phyloP scores from a whole-genome alignment of 176 grass and related monocot genomes.

The Aegilops speltoides region DNA sequence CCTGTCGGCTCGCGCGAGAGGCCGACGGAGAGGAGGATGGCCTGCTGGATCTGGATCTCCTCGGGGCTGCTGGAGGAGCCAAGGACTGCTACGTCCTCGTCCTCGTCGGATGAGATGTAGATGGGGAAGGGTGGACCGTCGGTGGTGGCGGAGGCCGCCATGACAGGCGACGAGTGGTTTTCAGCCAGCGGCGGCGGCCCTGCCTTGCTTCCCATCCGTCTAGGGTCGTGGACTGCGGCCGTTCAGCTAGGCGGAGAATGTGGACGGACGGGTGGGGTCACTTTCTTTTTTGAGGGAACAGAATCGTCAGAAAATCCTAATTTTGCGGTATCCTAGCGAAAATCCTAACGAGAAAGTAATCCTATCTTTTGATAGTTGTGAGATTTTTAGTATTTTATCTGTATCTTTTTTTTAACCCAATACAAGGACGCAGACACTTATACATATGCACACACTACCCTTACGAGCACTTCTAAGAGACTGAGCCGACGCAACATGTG shows the following conservation, averaged over 20 bases:
- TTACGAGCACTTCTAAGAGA: too few relatives aligned
- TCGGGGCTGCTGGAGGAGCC: neutral
- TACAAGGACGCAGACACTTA: too few relatives aligned
- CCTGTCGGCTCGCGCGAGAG: neutral
- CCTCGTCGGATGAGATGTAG: neutral
- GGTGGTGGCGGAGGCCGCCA: neutral
- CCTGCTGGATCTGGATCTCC: constrained; percentile 5
- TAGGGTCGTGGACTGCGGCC: neutral
- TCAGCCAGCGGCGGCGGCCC: neutral
- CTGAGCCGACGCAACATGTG: too few relatives aligned
- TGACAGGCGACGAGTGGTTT: neutral
- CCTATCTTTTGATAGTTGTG: too few relatives aligned
- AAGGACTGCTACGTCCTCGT: neutral
- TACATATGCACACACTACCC: too few relatives aligned
- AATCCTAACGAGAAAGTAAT: too few relatives aligned
- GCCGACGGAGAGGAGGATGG: neutral
- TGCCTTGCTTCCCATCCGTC: neutral
- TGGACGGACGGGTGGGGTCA: neutral
- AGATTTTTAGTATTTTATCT: too few relatives aligned
- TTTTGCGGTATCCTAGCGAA: too few relatives aligned
- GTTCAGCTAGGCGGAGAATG: neutral
- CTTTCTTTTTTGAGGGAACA: too few relatives aligned
- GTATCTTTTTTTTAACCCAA: too few relatives aligned
- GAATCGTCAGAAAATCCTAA: too few relatives aligned
- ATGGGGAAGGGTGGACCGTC: neutral